Evolutionary conservation across 202 grass and related monocot species (phyloP).

Genomic region (Setaria viridis): DNA sequence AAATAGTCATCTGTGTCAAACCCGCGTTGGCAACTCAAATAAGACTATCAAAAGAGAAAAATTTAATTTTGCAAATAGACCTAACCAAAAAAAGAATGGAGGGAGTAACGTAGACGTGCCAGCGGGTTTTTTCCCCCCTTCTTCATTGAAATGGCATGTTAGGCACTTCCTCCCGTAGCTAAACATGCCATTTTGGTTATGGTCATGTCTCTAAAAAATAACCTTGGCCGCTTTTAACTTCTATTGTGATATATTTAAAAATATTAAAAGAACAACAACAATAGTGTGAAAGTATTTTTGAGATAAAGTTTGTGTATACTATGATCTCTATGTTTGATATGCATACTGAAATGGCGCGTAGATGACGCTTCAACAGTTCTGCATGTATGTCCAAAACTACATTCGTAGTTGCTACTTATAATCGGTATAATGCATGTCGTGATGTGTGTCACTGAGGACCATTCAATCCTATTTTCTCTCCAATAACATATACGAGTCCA

Average conservation of each 20-base stretch:
- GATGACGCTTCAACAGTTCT: neutral
- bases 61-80: too few relatives aligned
- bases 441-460: neutral
- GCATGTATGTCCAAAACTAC: neutral
- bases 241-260: too few relatives aligned
- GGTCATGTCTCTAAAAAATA: neutral
- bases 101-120: too few relatives aligned
- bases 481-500: neutral
- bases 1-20: too few relatives aligned
- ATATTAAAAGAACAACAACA: too few relatives aligned
- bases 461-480: neutral
- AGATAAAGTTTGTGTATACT: neutral
- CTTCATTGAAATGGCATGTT: neutral
- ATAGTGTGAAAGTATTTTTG: neutral
- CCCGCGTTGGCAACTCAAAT: too few relatives aligned
- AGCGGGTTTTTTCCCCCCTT: too few relatives aligned
- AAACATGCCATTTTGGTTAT: neutral
- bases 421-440: neutral
- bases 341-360: neutral
- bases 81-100: too few relatives aligned
- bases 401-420: neutral
- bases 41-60: too few relatives aligned
- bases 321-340: neutral
- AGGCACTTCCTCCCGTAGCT: neutral
- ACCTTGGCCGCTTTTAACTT: too few relatives aligned